Percentiles rank a stretch among this genome's conserved stretches.
Conservation (phyloP, 257 asterid species). For the Solanum commersonii region DNA sequence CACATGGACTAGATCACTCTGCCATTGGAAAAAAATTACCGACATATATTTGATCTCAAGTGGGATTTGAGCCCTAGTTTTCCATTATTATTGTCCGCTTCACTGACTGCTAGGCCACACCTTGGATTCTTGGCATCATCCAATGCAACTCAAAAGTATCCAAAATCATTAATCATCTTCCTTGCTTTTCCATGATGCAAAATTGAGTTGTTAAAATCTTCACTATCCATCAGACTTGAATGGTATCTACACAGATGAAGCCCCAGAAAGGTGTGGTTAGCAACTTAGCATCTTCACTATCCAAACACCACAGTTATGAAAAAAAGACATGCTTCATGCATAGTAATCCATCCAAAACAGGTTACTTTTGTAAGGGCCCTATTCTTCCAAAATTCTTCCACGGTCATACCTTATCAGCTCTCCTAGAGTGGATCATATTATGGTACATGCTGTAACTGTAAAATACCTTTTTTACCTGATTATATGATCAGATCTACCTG, state of each 20-base stretch:
- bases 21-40: not conserved
- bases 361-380: not conserved
- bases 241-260: not conserved
- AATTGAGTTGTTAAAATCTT: not conserved
- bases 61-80: not conserved
- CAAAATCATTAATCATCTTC: not conserved
- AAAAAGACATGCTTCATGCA: not conserved
- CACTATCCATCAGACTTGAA: not conserved
- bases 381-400: not conserved
- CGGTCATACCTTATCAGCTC: not conserved
- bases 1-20: not conserved
- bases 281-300: not conserved
- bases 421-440: not conserved
- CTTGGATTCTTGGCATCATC: not conserved
- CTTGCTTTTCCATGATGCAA: not conserved
- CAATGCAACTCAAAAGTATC: not conserved
- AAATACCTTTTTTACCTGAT: not conserved
- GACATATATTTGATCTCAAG: not conserved
- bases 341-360: not conserved
- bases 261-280: not conserved
- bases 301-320: not conserved
- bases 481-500: not conserved
- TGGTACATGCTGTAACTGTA: not conserved
- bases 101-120: not conserved
- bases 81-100: not conserved